phyloP scores from a whole-genome alignment of 768 basidiomycete species.

The Pleurotus platypus region DNA sequence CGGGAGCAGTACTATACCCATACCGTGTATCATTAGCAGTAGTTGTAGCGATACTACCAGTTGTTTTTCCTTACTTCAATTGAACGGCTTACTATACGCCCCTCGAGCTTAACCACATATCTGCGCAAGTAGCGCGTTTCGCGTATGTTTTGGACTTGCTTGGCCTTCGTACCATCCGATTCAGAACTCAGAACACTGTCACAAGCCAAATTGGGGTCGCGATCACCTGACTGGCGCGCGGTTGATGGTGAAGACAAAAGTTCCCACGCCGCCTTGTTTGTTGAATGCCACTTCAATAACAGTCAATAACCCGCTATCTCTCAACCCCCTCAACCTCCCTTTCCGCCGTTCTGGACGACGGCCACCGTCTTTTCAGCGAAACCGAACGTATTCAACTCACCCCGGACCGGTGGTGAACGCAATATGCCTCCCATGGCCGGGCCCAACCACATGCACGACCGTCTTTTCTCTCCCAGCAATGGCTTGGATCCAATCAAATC shows the following conservation, averaged over 20 bases:
- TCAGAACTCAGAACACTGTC: no score
- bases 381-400: constrained; percentile 53
- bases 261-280: constrained; percentile 39
- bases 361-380: constrained; percentile 45
- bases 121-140: background rate
- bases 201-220: constrained; percentile 14
- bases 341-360: constrained; percentile 19
- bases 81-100: background rate
- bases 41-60: background rate
- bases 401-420: constrained; percentile 29
- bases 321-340: constrained; percentile 12
- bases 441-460: constrained; percentile 6
- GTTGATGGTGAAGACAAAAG: constrained; percentile 12
- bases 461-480: constrained; percentile 3
- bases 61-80: no score
- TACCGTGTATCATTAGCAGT: background rate
- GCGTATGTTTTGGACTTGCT: no score
- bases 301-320: background rate
- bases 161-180: no score
- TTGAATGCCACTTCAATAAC: constrained; percentile 25
- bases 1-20: background rate
- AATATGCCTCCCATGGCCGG: constrained; percentile 5
- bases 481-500: constrained; percentile 52
- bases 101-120: background rate
- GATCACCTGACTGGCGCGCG: constrained; percentile 40